Evolutionary conservation across 768 basidiomycete species (phyloP), one percentile per base, ranked within the genome.

Genomic region (Suillus fuscotomentosus): DNA sequence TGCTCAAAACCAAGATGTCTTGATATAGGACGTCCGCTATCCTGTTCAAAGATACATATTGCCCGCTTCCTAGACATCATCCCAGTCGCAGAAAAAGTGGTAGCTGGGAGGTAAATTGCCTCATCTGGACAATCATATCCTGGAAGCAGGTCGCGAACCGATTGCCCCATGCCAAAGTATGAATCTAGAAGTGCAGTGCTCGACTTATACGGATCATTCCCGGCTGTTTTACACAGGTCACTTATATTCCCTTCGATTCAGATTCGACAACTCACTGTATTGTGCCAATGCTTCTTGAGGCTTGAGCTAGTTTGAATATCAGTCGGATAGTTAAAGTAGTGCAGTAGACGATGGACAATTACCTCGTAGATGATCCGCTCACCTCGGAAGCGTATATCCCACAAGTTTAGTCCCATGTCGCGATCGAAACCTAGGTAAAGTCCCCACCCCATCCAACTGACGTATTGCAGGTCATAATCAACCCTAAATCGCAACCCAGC

Each of bases 381-480:
- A 13, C 80, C 80, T 47, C 78, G 74, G 76, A 89, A 86, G 5
- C 81, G 77, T 59, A 88, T 79, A 69, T 88, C 83, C 84, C 85
- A 88, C n/a, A 88, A 72, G 64, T 79, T 83, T 66, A 87, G 66
- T 17, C 86, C 88, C 87, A 89, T 88, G 69, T 89, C 88, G n/a
- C 86, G 72, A 62, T 87, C 85, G 69, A 88, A 89, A 60, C 85
- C 83, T 24, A 88, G 77, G 66, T 83, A 88, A 71, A 88, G 62
- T 0, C 80, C 78, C 86, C 86, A 88, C 3, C 86, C 86, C 85
- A 89, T 85, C 88, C 88, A 90, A 54, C 80, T 84, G 24, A 89
- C 73, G 65, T 84, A 88, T 66, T 85, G 80, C 53, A 76, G 73
- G 42, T 79, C 78, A 39, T 71, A 68, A 66, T 89, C 84, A 5